Evolutionary conservation across 176 grass and related monocot species (phyloP).

Genomic region (Carex pumila): DNA sequence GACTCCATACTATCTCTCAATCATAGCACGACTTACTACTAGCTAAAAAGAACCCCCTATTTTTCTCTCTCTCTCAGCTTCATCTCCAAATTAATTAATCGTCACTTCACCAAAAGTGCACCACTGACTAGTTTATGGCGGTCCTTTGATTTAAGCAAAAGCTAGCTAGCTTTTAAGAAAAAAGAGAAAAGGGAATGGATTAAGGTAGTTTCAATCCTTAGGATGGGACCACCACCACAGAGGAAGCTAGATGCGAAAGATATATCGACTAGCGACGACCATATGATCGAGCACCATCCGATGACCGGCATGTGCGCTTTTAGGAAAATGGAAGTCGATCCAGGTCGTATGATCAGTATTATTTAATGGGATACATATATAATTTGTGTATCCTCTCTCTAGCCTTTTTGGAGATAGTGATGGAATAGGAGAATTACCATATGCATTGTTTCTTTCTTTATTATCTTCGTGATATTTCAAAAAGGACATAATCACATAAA

Average conservation of each 20-base stretch:
- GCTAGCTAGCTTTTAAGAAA: neutral
- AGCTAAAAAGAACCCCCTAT: neutral
- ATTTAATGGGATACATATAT: neutral
- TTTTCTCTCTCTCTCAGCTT: neutral
- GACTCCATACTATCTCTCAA: neutral
- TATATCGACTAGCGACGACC: neutral
- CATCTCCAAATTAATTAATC: neutral
- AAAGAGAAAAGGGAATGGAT: neutral
- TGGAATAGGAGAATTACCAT: neutral
- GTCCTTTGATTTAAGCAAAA: conserved; percentile 6
- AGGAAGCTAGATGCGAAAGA: neutral
- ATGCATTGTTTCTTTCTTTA: neutral
- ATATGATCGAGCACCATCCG: neutral
- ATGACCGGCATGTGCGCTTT: neutral
- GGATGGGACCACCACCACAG: conserved; percentile 6
- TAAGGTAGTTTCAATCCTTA: conserved; percentile 5
- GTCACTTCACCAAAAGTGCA: conserved; percentile 25
- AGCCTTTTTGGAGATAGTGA: conserved; percentile 2
- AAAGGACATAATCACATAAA: neutral
- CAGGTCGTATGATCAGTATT: neutral
- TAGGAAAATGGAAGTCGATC: neutral
- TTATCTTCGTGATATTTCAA: neutral
- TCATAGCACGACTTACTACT: conserved; percentile 8
- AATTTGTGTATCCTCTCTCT: neutral
- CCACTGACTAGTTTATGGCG: conserved; percentile 19